Conservation (phyloP, 75 land plant genomes). For the Picea sitchensis region DNA sequence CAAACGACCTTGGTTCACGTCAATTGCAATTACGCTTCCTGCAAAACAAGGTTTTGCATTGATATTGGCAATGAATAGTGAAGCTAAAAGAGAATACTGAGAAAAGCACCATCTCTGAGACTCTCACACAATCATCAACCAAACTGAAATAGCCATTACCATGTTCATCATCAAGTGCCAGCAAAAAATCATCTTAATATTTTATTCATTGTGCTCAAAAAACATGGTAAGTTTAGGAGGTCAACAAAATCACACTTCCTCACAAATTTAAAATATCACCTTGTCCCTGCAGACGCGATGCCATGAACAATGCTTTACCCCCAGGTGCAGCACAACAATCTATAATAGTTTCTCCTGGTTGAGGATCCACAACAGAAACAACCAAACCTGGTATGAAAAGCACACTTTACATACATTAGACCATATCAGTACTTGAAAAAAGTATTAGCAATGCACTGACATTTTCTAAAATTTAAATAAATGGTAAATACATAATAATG, state of each 20-base stretch:
- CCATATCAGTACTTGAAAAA: neutral
- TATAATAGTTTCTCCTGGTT: slow-evolving; percentile 69
- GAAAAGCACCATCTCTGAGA: neutral
- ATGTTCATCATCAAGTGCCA: neutral
- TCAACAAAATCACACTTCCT: neutral
- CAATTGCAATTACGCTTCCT: slow-evolving; percentile 77
- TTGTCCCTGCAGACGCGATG: slow-evolving; percentile 63
- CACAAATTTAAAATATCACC: slow-evolving; percentile 33
- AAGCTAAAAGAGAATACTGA: neutral
- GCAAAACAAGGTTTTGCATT: slow-evolving; percentile 7
- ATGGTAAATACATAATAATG: neutral
- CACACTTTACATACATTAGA: neutral
- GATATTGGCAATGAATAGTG: neutral
- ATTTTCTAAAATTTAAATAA: neutral
- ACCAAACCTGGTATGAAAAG: slow-evolving; percentile 55
- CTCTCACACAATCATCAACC: neutral
- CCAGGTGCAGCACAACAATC: slow-evolving; percentile 97
- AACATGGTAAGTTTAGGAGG: neutral
- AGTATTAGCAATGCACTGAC: neutral
- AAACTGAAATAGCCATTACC: neutral
- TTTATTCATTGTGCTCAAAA: neutral
- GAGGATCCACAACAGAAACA: slow-evolving; percentile 71
- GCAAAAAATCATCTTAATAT: neutral
- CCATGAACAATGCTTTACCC: slow-evolving; percentile 82
- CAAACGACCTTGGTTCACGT: slow-evolving; percentile 77